Evolutionary conservation across 768 basidiomycete species (phyloP).

Genomic region (Phanerochaete carnosa): DNA sequence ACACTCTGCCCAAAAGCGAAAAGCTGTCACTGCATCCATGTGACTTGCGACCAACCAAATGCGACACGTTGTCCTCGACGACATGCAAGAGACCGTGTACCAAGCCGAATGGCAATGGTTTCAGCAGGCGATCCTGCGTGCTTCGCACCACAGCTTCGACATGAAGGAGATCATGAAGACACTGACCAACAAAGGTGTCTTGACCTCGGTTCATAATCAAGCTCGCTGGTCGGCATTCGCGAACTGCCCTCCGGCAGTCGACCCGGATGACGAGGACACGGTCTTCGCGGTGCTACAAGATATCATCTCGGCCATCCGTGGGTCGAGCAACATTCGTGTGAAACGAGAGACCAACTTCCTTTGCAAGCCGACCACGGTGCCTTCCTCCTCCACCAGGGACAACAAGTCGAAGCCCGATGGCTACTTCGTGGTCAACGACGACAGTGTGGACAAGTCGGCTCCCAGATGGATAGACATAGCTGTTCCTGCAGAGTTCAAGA

Average conservation of each 20-base stretch:
- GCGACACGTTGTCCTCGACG: neutral
- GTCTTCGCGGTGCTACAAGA: neutral
- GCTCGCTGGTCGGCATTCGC: neutral
- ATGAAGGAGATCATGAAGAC: neutral
- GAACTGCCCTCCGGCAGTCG: neutral
- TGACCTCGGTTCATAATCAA: neutral
- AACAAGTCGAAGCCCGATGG: neutral
- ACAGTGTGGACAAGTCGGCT: neutral
- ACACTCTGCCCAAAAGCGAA: neutral
- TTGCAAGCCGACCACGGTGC: neutral
- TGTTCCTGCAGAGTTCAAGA: constrained; percentile 1
- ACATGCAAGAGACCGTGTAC: neutral
- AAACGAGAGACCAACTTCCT: neutral
- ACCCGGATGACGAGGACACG: neutral
- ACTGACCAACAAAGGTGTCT: neutral
- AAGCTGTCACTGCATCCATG: neutral
- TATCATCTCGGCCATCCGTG: neutral
- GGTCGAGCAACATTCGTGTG: neutral
- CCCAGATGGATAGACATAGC: neutral
- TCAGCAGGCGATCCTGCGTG: neutral
- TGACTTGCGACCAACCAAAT: neutral
- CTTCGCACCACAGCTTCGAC: neutral
- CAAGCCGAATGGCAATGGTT: neutral
- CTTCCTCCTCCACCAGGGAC: neutral
- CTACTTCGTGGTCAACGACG: neutral